Evolutionary conservation across 306 rosid genomes (phyloP), one percentile per base, ranked within the genome.

Genomic region (Quercus rubra): DNA sequence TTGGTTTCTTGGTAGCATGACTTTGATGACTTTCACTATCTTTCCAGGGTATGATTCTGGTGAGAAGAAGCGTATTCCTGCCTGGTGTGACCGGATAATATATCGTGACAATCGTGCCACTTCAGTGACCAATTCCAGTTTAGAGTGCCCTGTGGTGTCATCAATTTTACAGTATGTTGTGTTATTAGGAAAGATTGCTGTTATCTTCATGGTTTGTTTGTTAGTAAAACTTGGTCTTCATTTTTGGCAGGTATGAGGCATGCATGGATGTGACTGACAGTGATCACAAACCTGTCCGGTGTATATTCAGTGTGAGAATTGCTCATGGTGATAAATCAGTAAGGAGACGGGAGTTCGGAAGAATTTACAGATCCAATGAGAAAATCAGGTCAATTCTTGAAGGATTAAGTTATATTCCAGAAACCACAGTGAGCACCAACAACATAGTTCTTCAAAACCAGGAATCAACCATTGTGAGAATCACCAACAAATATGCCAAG

Each of bases 181-280:
- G 21, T 80, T 46, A 17, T 85, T 63, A 66, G 41, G 54, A 51
- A 79, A 23, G 75, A 56, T 73, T 79, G 82, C 17, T 30, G 33
- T 73, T 69, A 55, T 67, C 74, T 19, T 70, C 55, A 18, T 80
- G 1, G 41, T 55, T 21, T 71, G 41, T 76, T 38, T 66, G 19
- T 68, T 74, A 57, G 31, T 84, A 27, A 84, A 76, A 74, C 12
- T 76, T 77, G 75, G 70, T 63, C 76, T 75, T 78, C 67, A 68
- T 72, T 19, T 85, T 74, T 76, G 73, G 78, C 88, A 96, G 99
- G 86, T 96, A 96, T 30, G 99, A 96, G 54, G 99, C 99, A 54
- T 85, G 91, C 91, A 93, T 93, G 99, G 99, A 96, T 74, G 99
- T 96, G 89, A 96, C 91, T 21, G 99, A 93, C 33, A 96, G 99